A percentile compares a stretch with the other conserved stretches of the same genome.
Conservation (phyloP, 257 asterid species). For the Jacaranda copaia region DNA sequence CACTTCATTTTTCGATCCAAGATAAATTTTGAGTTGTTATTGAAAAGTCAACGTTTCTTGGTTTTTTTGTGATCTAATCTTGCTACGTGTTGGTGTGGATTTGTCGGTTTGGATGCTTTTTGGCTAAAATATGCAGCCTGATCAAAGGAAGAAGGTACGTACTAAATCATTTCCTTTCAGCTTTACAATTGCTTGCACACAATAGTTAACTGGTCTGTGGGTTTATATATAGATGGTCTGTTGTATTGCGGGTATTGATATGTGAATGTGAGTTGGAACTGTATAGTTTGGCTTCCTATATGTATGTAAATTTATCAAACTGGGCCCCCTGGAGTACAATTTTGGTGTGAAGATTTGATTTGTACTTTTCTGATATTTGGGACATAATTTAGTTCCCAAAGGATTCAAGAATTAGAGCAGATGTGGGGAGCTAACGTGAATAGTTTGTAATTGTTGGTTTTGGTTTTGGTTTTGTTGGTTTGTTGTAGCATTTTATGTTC, state of each 20-base stretch:
- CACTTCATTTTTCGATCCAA: constrained; percentile 45
- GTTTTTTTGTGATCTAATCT: constrained; percentile 47
- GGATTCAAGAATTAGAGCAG: constrained; percentile 27
- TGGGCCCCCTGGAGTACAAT: constrained; percentile 3
- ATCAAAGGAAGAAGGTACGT: constrained; percentile 80
- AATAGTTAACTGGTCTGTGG: not conserved
- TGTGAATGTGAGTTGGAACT: constrained; percentile 37
- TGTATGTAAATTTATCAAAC: constrained; percentile 16
- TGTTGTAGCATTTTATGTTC: constrained; percentile 18
- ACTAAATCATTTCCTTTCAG: constrained; percentile 3
- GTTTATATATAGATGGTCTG: constrained; percentile 16
- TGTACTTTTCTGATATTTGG: constrained; percentile 30
- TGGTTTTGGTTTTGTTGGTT: constrained; percentile 18
- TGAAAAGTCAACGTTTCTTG: constrained; percentile 38
- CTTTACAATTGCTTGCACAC: constrained; percentile 18
- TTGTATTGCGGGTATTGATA: constrained; percentile 7
- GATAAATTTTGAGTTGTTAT: constrained; percentile 25
- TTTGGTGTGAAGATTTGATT: not conserved
- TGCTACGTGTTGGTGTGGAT: constrained; percentile 26
- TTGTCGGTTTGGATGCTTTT: constrained; percentile 56
- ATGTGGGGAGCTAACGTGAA: not conserved
- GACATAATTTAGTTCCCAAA: not conserved
- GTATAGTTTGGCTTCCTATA: constrained; percentile 6
- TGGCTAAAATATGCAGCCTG: constrained; percentile 74
- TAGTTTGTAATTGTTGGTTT: constrained; percentile 4